phyloP scores from a whole-genome alignment of 1,139 yeast genomes.

The Geotrichum bryndzae region DNA sequence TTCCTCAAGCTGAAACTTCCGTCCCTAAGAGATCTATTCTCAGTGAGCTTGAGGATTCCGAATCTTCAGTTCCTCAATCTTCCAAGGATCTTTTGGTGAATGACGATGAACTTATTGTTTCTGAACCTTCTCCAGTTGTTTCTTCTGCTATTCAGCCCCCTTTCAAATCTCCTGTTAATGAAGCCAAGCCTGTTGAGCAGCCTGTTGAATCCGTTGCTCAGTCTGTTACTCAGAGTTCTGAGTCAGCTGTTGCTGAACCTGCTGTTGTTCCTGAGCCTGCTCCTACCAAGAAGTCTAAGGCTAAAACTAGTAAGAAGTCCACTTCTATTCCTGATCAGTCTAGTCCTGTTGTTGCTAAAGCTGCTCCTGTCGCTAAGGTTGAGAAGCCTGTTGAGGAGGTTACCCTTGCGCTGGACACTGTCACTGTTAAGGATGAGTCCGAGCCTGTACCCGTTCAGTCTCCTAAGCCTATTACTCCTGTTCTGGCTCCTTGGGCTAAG shows the following conservation, averaged over 20 bases:
- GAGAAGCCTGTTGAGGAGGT: conserved; percentile 16
- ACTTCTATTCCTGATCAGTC: conserved; percentile 12
- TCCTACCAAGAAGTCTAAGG: conserved; percentile 9
- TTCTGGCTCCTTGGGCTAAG: conserved; percentile 43
- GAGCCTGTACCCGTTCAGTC: conserved; percentile 10
- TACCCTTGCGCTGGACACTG: conserved; percentile 13
- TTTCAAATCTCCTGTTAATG: conserved; percentile 6
- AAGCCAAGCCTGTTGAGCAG: not conserved
- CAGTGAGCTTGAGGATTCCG: conserved; percentile 6
- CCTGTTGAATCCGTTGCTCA: not conserved
- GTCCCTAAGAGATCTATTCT: conserved; percentile 6
- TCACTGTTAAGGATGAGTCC: conserved; percentile 10
- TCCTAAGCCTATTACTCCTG: conserved; percentile 18
- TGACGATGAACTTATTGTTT: conserved; percentile 6
- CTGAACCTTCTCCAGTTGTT: conserved; percentile 2
- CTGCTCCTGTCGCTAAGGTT: conserved; percentile 11
- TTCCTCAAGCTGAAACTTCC: not conserved
- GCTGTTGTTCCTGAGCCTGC: conserved; percentile 9
- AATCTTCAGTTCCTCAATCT: not conserved
- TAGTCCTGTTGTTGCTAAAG: conserved; percentile 10
- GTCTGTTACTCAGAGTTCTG: not conserved
- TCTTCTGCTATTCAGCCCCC: conserved; percentile 18
- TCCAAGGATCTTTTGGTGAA: conserved; percentile 4
- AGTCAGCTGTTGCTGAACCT: not conserved
- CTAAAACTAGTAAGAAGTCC: conserved; percentile 12